Percentiles rank a stretch among this genome's conserved stretches.
phyloP scores from a whole-genome alignment of 371 early-diverging fungal genomes.

The Actinomortierella ambigua region DNA sequence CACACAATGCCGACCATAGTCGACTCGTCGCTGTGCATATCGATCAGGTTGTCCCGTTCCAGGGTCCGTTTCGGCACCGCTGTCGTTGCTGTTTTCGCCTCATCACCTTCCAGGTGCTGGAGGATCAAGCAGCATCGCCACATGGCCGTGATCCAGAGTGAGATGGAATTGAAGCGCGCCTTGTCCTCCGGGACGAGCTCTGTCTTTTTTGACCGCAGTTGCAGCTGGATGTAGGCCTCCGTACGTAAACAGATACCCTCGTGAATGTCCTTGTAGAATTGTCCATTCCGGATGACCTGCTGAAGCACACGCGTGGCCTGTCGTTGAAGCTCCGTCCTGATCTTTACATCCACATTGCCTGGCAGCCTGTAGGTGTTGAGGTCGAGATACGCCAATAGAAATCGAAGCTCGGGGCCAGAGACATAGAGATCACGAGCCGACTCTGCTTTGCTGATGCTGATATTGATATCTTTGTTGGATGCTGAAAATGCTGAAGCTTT shows the following conservation, averaged over 20 bases:
- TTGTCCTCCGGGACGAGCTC: conserved; percentile 28
- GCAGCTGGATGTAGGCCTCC: conserved; percentile 48
- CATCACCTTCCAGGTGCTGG: conserved; percentile 46
- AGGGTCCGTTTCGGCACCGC: not conserved
- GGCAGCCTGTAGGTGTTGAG: conserved; percentile 51
- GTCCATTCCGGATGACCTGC: conserved; percentile 31
- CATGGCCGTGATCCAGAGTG: conserved; percentile 59
- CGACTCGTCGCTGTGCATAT: conserved; percentile 41
- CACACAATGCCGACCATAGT: conserved; percentile 37
- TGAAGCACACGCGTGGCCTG: conserved; percentile 18
- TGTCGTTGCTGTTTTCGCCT: conserved; percentile 1
- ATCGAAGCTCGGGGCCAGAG: conserved; percentile 55
- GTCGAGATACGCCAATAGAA: conserved; percentile 55
- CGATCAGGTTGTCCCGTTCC: conserved; percentile 29
- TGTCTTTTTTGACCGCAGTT: conserved; percentile 41
- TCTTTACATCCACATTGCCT: conserved; percentile 14
- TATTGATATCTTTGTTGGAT: too few species aligned
- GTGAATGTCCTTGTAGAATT: conserved; percentile 42
- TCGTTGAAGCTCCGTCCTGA: conserved; percentile 24
- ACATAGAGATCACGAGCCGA: conserved; percentile 19
- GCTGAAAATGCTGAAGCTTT: too few species aligned
- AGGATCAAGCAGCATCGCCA: conserved; percentile 55
- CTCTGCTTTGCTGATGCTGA: too few species aligned
- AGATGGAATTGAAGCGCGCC: conserved; percentile 46
- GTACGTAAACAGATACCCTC: conserved; percentile 43